Evolutionary conservation across 352 stramenopile species (phyloP), one percentile per base, ranked within the genome.

Genomic region (Poterioochromonas sp.): DNA sequence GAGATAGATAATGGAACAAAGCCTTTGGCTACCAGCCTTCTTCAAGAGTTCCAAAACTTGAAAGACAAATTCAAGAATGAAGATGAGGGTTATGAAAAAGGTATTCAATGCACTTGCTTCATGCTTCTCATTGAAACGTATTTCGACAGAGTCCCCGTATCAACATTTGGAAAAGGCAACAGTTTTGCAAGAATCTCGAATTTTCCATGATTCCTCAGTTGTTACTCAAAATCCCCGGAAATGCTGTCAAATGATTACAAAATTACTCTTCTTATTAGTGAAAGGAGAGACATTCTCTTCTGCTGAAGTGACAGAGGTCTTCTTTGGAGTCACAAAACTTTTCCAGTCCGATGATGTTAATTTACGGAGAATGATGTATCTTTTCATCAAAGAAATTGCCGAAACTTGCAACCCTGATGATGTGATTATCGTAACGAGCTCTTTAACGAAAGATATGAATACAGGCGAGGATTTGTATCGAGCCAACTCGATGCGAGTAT

Each of bases 21-120:
- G 40, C 65, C 65, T 39, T 37, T 74, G 22, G 65, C 65, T 12
- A 37, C 65, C 1, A 54, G 34, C 29, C 43, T 74, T 3, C 20
- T 58, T 34, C 65, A 89, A 62, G 89, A 94, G 78, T 94, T 98
- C 83, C 92, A 96, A 73, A 91, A 94, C 71, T 88, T 97, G 51
- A 97, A 96, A 84, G 94, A 98, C 83, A 98, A 98, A 87, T 98
- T 98, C 83, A 98, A 98, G 86, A 95, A 96, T 79, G 94, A 98
- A 79, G 93, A 97, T 79, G 94, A 97, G 78, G 93, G 96, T 77
- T 86, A 92, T 73, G 84, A 88, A 91, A 84, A 77, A 84, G 85
- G 44, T 37, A 49, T 22, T 71, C 12, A 63, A 22, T 39, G 29
- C 70, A 5, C 5, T 5, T 43, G 29, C 37, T 69, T 47, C n/a